Conservation (phyloP, 306 rosid genomes). For the Erythrophleum fordii region DNA sequence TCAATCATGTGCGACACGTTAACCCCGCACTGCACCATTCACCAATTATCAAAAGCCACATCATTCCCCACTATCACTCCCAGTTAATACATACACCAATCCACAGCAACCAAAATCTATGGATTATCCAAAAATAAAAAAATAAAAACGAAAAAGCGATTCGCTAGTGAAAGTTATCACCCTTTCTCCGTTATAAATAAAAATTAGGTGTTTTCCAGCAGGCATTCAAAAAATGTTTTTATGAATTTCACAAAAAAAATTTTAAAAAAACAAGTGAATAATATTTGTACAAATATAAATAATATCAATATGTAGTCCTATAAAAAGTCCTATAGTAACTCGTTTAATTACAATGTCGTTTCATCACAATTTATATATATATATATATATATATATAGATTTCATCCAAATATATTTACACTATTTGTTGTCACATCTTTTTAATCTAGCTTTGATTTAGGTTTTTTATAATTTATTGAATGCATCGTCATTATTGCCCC, state of each 20-base stretch:
- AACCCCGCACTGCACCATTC: background rate
- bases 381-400: no score
- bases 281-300: no score
- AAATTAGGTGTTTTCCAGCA: no score
- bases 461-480: no score
- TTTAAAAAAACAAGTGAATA: no score
- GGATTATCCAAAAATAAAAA: background rate
- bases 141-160: background rate
- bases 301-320: no score
- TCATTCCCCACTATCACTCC: background rate
- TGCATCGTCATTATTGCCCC: background rate
- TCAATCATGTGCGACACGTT: constrained; percentile 32
- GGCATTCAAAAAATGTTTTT: no score
- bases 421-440: background rate
- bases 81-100: background rate
- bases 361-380: no score
- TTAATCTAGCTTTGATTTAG: background rate
- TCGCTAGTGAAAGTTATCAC: background rate
- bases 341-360: no score
- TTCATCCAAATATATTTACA: background rate
- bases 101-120: background rate
- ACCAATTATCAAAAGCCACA: background rate
- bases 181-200: no score
- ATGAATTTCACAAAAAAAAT: no score
- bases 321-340: no score